Conservation (phyloP, 208 protist genomes). For the Acanthamoeba healyi region DNA sequence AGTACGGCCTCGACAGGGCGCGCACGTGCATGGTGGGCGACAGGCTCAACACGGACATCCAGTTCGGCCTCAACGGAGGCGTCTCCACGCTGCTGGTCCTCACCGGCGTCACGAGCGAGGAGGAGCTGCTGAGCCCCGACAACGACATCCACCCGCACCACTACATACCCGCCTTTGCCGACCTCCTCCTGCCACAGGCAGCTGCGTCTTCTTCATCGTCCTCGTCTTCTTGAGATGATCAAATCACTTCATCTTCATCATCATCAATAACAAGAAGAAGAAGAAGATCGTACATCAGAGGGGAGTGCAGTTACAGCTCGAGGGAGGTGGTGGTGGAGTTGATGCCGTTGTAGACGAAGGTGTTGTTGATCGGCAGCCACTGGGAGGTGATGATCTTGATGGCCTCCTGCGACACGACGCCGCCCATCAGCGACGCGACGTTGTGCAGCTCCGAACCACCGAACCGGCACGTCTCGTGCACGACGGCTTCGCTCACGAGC, state of each 20-base stretch:
- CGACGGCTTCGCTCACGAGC: constrained; percentile 81
- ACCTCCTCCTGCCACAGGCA: constrained; percentile 55
- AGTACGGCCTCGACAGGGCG: constrained; percentile 22
- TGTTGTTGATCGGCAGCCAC: constrained; percentile 92
- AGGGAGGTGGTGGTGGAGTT: constrained; percentile 73
- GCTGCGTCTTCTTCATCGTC: too few species aligned
- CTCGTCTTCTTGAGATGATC: background rate
- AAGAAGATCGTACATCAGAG: background rate
- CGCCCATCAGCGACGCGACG: constrained; percentile 94
- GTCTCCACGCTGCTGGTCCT: constrained; percentile 86
- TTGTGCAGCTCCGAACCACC: constrained; percentile 93
- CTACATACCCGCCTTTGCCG: constrained; percentile 32
- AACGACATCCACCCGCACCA: constrained; percentile 40
- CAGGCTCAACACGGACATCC: constrained; percentile 90
- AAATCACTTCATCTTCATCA: background rate
- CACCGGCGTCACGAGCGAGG: constrained; percentile 78
- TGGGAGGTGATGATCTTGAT: constrained; percentile 96
- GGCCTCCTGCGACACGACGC: constrained; percentile 95
- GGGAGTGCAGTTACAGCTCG: constrained; percentile 37
- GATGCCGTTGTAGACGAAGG: constrained; percentile 95
- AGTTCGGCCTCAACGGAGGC: constrained; percentile 86
- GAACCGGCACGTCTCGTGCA: constrained; percentile 91
- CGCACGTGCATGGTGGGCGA: constrained; percentile 89
- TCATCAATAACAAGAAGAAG: background rate
- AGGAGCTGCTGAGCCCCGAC: background rate